These are phyloP conservation scores for Pseudogymnoascus sp. DNA, from an alignment of 2,329 filamentous ascomycete genomes.

Conservation along the genomic window DNA sequence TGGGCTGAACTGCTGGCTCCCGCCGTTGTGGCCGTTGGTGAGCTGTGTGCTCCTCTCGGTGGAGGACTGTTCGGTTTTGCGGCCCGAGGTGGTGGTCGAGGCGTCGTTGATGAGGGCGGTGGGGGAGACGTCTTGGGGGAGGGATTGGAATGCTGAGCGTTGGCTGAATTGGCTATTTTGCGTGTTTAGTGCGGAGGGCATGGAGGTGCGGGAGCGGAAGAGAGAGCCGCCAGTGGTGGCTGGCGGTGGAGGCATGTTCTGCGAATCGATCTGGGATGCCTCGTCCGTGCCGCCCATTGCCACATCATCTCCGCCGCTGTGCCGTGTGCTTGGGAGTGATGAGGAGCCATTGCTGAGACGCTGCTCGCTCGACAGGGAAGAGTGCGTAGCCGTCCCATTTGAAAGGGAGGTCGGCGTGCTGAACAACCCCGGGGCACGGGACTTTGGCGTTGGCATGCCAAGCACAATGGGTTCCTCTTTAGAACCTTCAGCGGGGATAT, in stretches of 20 bases:
- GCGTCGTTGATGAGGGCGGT: constrained; percentile 68
- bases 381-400: constrained; percentile 44
- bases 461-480: constrained; percentile 39
- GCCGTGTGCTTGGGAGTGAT: constrained; percentile 32
- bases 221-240: constrained; percentile 27
- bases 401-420: constrained; percentile 46
- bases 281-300: constrained; percentile 52
- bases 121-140: constrained; percentile 49
- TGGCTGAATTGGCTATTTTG: constrained; percentile 48
- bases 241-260: constrained; percentile 21
- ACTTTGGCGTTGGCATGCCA: constrained; percentile 54
- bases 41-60: constrained; percentile 61
- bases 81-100: constrained; percentile 75
- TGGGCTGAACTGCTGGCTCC: constrained; percentile 20
- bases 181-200: constrained; percentile 36
- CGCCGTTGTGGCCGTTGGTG: constrained; percentile 51
- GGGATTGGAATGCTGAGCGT: constrained; percentile 45
- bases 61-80: constrained; percentile 67
- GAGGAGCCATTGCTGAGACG: constrained; percentile 48
- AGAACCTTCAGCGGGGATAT: background rate
- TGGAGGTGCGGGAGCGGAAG: background rate
- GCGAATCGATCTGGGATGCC: background rate
- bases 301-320: constrained; percentile 39
- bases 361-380: constrained; percentile 23
- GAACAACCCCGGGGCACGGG: constrained; percentile 23